phyloP scores from a whole-genome alignment of 768 basidiomycete genomes.

The Infundibulicybe gibba region DNA sequence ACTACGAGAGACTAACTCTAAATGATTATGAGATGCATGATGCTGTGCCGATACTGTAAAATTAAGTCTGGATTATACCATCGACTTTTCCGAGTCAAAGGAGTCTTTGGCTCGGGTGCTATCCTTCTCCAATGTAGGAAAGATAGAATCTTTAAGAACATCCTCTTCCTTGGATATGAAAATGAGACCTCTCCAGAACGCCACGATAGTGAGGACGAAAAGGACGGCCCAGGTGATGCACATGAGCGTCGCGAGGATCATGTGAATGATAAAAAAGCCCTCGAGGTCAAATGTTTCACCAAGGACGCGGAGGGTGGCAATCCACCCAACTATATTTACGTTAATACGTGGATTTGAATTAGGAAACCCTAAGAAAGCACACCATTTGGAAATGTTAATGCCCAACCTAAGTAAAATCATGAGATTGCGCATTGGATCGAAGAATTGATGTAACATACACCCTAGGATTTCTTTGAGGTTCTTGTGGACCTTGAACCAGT shows the following conservation, averaged over 20 bases:
- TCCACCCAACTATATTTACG: no score
- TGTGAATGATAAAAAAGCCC: constrained; percentile 34
- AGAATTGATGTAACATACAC: constrained; percentile 23
- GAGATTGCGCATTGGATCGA: constrained; percentile 2
- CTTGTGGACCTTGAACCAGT: constrained; percentile 48
- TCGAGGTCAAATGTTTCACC: constrained; percentile 36
- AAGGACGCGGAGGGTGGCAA: constrained; percentile 8
- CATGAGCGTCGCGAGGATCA: constrained; percentile 37
- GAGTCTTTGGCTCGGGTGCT: no score
- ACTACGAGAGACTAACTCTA: no score
- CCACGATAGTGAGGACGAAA: constrained; percentile 34
- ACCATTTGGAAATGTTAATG: constrained; percentile 44
- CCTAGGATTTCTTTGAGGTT: constrained; percentile 42
- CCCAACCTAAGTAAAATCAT: constrained; percentile 28
- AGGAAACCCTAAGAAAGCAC: constrained; percentile 21
- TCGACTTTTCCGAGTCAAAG: no score
- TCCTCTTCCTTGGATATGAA: constrained; percentile 38
- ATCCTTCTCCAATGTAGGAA: background rate
- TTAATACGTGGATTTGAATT: no score
- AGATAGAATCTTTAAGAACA: constrained; percentile 31
- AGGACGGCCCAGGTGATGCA: constrained; percentile 35
- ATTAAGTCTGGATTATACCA: no score
- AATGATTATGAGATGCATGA: background rate
- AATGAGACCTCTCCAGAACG: constrained; percentile 39
- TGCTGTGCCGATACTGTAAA: no score